These are phyloP conservation scores for Paraconiothyrium brasiliense DNA, from an alignment of 2,329 filamentous ascomycete genomes.

Conservation along the genomic window DNA sequence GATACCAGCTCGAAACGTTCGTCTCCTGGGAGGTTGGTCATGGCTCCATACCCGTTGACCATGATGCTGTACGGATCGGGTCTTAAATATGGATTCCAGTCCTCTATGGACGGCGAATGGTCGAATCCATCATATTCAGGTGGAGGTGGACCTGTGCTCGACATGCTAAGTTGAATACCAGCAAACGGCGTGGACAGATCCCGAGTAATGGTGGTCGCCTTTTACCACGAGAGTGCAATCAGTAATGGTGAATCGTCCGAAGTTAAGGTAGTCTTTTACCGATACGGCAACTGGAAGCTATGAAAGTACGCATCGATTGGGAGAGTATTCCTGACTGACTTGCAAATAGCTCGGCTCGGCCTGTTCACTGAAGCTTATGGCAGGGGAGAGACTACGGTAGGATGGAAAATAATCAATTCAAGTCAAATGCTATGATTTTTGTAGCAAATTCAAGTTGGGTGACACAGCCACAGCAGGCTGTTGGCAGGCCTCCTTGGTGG, in stretches of 20 bases:
- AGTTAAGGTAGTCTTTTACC: no score
- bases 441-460: not conserved
- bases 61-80: not conserved
- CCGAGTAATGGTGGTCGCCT: not conserved
- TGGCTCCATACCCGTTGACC: not conserved
- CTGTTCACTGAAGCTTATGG: no score
- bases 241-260: no score
- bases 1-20: not conserved
- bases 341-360: no score
- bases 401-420: no score
- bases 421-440: no score
- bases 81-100: not conserved
- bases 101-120: not conserved
- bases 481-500: no score
- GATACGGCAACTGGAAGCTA: no score
- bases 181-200: not conserved
- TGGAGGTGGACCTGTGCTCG: not conserved
- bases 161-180: not conserved
- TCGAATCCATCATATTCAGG: not conserved
- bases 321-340: no score
- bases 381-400: no score
- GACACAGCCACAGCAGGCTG: not conserved
- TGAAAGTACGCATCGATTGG: no score
- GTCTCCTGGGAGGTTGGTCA: not conserved
- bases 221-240: not conserved